Conservation (phyloP, 2,329 filamentous ascomycete species). For the Xylariales sp. region DNA sequence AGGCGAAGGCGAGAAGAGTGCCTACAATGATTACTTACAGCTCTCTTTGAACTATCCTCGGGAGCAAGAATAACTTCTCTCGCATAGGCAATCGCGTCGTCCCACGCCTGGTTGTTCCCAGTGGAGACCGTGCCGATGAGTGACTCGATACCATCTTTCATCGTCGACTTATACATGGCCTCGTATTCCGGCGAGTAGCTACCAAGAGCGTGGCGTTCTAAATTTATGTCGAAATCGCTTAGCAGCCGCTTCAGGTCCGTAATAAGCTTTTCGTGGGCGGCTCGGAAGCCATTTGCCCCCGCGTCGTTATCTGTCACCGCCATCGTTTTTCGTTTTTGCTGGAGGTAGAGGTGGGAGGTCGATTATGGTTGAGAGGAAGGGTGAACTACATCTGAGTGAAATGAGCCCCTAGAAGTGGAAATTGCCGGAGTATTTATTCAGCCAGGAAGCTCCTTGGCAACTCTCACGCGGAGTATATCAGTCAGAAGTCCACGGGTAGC, state of each 20-base stretch:
- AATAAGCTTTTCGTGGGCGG: slow-evolving; percentile 4
- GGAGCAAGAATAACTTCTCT: slow-evolving; percentile 33
- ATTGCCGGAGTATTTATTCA: too few relatives aligned
- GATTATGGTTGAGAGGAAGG: neutral
- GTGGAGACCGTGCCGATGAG: slow-evolving; percentile 25
- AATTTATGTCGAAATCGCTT: neutral
- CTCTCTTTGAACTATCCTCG: slow-evolving; percentile 25
- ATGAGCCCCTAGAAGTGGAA: neutral
- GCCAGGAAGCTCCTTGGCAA: neutral
- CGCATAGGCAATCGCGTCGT: slow-evolving; percentile 29
- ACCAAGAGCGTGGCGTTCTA: slow-evolving; percentile 18
- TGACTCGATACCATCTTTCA: slow-evolving; percentile 27
- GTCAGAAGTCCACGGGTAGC: too few relatives aligned
- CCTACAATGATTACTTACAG: neutral
- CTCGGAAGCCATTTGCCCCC: neutral
- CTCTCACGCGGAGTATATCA: neutral
- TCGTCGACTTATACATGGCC: slow-evolving; percentile 29
- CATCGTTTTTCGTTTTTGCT: neutral
- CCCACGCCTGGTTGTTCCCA: slow-evolving; percentile 22
- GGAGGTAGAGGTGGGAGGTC: neutral
- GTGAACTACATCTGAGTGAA: neutral
- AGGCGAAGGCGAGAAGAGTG: neutral
- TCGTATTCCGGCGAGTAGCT: slow-evolving; percentile 31
- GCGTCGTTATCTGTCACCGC: neutral
- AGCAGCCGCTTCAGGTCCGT: slow-evolving; percentile 17